phyloP scores from a whole-genome alignment of 1,284 basidiomycete genomes.

The Rhizopogon parksii region DNA sequence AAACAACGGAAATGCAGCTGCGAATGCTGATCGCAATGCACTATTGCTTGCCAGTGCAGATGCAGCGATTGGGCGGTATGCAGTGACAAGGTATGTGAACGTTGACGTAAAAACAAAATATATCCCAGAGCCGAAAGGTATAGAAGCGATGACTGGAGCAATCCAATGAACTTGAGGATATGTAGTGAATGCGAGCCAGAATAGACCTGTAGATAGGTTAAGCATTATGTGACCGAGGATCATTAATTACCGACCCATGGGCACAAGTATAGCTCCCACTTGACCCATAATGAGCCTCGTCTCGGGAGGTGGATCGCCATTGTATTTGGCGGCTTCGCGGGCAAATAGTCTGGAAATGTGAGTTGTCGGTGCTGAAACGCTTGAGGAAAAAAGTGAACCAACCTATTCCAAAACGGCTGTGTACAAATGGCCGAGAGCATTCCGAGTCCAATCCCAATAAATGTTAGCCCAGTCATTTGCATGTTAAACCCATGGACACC shows the following conservation, averaged over 20 bases:
- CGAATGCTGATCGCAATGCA: slow-evolving; percentile 59
- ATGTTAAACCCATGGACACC: slow-evolving; percentile 44
- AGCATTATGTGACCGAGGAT: background rate
- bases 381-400: slow-evolving; percentile 8
- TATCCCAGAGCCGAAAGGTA: slow-evolving; percentile 55
- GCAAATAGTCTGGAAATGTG: slow-evolving; percentile 24
- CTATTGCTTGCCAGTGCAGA: slow-evolving; percentile 73
- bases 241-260: slow-evolving; percentile 37
- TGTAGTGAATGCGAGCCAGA: slow-evolving; percentile 70
- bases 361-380: background rate
- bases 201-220: slow-evolving; percentile 38
- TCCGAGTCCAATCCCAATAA: slow-evolving; percentile 58
- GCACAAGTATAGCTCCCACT: slow-evolving; percentile 61
- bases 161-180: slow-evolving; percentile 68
- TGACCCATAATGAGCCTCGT: slow-evolving; percentile 60
- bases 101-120: slow-evolving; percentile 60
- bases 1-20: slow-evolving; percentile 70
- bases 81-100: slow-evolving; percentile 67
- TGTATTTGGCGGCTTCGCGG: slow-evolving; percentile 25
- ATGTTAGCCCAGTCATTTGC: slow-evolving; percentile 48
- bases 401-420: slow-evolving; percentile 52
- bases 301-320: slow-evolving; percentile 62
- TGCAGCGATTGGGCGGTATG: slow-evolving; percentile 74
- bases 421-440: slow-evolving; percentile 40
- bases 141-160: slow-evolving; percentile 55